These are phyloP conservation scores for Stemphylium lycopersici DNA, from an alignment of 2,329 filamentous ascomycete species.

Conservation along the genomic window DNA sequence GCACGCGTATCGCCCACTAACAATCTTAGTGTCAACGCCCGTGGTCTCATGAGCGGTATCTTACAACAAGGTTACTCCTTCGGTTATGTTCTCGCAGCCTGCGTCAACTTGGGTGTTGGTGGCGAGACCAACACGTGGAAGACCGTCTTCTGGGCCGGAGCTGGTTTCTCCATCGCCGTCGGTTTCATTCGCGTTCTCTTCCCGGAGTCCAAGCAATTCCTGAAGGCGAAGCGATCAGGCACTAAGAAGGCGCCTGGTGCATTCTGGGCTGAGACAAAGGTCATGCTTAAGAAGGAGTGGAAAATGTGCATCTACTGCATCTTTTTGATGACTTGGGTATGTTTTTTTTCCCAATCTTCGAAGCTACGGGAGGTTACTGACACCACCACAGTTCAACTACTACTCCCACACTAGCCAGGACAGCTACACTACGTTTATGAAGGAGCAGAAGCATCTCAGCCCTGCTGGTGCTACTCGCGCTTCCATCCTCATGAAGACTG, in stretches of 20 bases:
- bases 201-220: conserved; percentile 77
- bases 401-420: conserved; percentile 83
- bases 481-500: conserved; percentile 81
- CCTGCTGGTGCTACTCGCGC: conserved; percentile 71
- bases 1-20: conserved; percentile 30
- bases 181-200: conserved; percentile 71
- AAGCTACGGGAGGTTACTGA: conserved; percentile 4
- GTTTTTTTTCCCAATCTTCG: conserved; percentile 10
- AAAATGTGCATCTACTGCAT: conserved; percentile 78
- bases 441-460: conserved; percentile 70
- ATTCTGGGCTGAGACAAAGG: conserved; percentile 73
- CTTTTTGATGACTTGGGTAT: conserved; percentile 74
- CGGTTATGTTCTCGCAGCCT: conserved; percentile 79
- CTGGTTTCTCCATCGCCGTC: conserved; percentile 70
- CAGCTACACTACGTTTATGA: conserved; percentile 82
- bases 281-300: conserved; percentile 74
- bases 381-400: conserved; percentile 55
- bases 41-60: conserved; percentile 82
- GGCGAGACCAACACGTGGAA: conserved; percentile 71
- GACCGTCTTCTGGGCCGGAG: conserved; percentile 75
- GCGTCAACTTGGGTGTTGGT: conserved; percentile 75
- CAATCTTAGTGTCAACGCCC: conserved; percentile 58
- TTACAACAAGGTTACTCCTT: conserved; percentile 82
- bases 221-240: conserved; percentile 68
- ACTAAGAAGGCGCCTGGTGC: conserved; percentile 56